Evolutionary conservation across 352 stramenopile genomes (phyloP), one percentile per base, ranked within the genome.

Genomic region (Phytophthora pini): DNA sequence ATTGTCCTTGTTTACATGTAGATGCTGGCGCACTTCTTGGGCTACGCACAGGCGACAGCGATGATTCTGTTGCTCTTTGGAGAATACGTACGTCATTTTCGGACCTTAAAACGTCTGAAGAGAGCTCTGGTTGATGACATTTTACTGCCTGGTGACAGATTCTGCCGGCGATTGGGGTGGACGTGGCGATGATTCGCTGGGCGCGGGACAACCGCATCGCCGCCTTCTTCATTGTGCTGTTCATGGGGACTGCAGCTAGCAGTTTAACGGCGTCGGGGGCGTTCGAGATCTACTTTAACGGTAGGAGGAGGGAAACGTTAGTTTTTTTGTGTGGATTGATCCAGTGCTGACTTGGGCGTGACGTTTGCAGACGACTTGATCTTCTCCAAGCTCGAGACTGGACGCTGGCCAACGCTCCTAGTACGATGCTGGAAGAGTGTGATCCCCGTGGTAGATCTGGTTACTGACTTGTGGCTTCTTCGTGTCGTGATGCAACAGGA

Each of bases 231-330:
- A 62, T 92, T 12, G 79, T 93, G 15, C 32, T 93, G 56, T 63
- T 90, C 46, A 72, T 93, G 44, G 84, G 87, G 5, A 79, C 77
- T 0, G 34, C 87, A 10, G 87, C 87, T 4, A 85, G 88, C 53
- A 75, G 70, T 15, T 74, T 95, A 49, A 68, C 89, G 43, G 82
- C 87, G 11, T 83, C 84, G 1, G 87, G 87, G 10, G 87, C 84
- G 8, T 95, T 95, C 24, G 87, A 95, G 70, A 82, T 95, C 29
- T 92, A 84, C 59, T 92, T 89, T 41, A 93, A 95, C 52, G 80
- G 87, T 95, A 44, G 0, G 51, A 45, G 49, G n/a, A 17, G 20
- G 3, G 22, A 12, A 10, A 20, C 17, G 46, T 41, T 40, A 15
- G 20, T n/a, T 38, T 12, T n/a, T 15, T 11, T 29, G n/a, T 31